Base-by-base conservation (phyloP, 139 green algal genomes). In the Marvania coccoides region DNA sequence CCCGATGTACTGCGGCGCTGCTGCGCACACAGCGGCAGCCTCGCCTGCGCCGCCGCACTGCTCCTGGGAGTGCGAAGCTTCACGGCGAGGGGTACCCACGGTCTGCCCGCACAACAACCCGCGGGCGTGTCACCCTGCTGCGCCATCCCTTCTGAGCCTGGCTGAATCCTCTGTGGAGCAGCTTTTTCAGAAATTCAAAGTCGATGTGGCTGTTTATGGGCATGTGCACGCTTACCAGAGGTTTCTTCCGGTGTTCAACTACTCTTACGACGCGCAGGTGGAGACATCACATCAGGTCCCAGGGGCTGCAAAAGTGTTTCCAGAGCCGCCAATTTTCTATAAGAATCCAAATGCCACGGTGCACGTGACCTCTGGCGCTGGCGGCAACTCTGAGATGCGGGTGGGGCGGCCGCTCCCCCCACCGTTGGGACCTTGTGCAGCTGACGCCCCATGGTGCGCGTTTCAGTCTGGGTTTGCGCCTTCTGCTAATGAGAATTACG, bases 1-100 rank as follows among this genome's bases (percentile, higher is more conserved):
- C 5, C 68, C 68, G 24, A 75, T 75, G 68, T 75, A 75, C 47
- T 75, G 68, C 26, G 53, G 9, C n/a, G n/a, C n/a, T n/a, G n/a
- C n/a, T n/a, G n/a, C n/a, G n/a, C n/a, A n/a, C n/a, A n/a, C n/a
- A n/a, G n/a, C n/a, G n/a, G n/a, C n/a, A n/a, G n/a, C n/a, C n/a
- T n/a, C 19, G 19, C 19, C 19, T 51, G 19, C 42, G 19, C 19
- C 42, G 3, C 6, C 31, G 12, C 51, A 14, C 23, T 30, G 28
- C 4, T 6, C 26, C 38, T 58, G 53, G 53, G 68, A 75, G 45
- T 33, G 48, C 26, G 68, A 75, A 45, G 68, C 68, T 2, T 63
- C 46, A 6, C 31, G 68, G 10, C 40, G 33, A 29, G 68, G 68
- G 23, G 7, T 63, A 23, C 58, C 58, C 33, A 47, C 42, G 6